Evolutionary conservation across 2,329 filamentous ascomycete species (phyloP).

Genomic region (Paracamarosporium sp.): DNA sequence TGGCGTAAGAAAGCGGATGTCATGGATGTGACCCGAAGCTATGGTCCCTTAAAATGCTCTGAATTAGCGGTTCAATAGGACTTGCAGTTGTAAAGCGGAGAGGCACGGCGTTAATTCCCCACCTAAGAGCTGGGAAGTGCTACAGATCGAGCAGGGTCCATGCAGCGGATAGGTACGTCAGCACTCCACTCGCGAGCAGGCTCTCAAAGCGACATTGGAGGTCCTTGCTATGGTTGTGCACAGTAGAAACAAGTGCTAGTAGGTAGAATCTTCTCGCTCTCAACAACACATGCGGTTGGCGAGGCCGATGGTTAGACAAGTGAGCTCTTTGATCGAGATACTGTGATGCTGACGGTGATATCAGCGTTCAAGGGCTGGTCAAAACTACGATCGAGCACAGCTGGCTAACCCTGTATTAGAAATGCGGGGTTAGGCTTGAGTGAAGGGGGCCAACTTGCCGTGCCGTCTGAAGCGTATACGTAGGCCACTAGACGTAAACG

Average conservation of each 20-base stretch:
- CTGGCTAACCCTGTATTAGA: not conserved
- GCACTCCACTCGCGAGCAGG: constrained; percentile 16
- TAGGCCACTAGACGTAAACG: not conserved
- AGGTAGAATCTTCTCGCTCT: not conserved
- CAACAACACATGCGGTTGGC: not conserved
- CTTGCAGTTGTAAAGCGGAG: constrained; percentile 16
- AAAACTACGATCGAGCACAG: not conserved
- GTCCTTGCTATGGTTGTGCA: too few species aligned
- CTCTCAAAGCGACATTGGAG: too few species aligned
- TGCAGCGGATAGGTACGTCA: not conserved
- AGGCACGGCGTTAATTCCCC: not conserved
- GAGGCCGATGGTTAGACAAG: not conserved
- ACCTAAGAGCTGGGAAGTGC: not conserved
- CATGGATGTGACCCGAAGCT: constrained; percentile 21
- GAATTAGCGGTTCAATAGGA: constrained; percentile 27
- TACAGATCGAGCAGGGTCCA: not conserved
- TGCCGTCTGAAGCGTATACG: constrained; percentile 2
- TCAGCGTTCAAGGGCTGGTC: not conserved
- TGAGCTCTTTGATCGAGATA: not conserved
- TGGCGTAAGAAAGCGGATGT: constrained; percentile 19
- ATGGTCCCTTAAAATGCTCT: constrained; percentile 15
- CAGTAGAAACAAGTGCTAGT: not conserved
- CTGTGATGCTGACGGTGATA: not conserved
- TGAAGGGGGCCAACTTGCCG: not conserved
- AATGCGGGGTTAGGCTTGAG: not conserved